phyloP scores from a whole-genome alignment of 179 eudicot species.

The Silene coronaria region DNA sequence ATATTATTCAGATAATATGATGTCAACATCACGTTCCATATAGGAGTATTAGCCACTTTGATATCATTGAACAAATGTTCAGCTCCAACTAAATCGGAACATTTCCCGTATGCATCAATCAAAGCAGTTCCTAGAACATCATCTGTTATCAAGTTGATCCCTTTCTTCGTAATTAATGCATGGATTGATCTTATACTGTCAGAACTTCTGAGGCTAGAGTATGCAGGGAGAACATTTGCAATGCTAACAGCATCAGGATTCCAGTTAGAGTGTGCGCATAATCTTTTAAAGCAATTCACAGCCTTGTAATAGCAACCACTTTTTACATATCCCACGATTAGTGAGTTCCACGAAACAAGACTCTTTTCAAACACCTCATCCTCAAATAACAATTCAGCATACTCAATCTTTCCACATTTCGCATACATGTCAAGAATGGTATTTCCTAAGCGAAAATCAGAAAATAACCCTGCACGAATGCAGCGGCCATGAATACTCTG shows the following conservation, averaged over 20 bases:
- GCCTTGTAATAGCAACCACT: conserved; percentile 29
- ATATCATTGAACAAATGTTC: conserved; percentile 27
- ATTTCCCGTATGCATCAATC: conserved; percentile 45
- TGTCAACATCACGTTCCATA: conserved; percentile 39
- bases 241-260: conserved; percentile 37
- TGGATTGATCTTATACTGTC: conserved; percentile 29
- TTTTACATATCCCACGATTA: conserved; percentile 29
- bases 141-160: conserved; percentile 27
- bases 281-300: conserved; percentile 18
- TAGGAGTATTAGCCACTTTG: conserved; percentile 23
- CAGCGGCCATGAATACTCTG: conserved; percentile 39
- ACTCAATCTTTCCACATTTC: conserved; percentile 31
- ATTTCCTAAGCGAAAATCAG: conserved; percentile 36
- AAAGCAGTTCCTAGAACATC: conserved; percentile 34
- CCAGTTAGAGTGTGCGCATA: conserved; percentile 16
- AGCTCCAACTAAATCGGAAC: conserved; percentile 28
- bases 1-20: conserved; percentile 21
- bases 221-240: conserved; percentile 37
- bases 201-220: conserved; percentile 22
- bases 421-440: conserved; percentile 44
- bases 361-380: conserved; percentile 30
- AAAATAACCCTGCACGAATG: conserved; percentile 26
- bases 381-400: conserved; percentile 33
- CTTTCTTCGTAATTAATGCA: conserved; percentile 33
- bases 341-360: conserved; percentile 41